phyloP scores from a whole-genome alignment of 768 basidiomycete genomes.

The Mycena galericulata region DNA sequence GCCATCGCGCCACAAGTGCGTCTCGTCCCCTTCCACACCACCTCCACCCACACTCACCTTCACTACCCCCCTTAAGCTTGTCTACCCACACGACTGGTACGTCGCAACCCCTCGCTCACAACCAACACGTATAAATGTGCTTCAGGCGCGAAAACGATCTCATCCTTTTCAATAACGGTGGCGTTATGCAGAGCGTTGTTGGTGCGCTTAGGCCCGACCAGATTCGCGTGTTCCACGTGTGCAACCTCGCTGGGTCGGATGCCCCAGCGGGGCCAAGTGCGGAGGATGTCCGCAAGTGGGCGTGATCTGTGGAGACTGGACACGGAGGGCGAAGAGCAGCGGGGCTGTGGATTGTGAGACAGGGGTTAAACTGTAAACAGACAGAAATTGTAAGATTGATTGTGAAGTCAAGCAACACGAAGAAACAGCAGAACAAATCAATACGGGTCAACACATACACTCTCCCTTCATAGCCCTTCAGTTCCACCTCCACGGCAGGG shows the following conservation, averaged over 20 bases:
- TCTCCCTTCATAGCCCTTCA: no score
- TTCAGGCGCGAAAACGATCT: constrained; percentile 69
- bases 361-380: constrained; percentile 1
- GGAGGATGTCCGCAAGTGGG: constrained; percentile 76
- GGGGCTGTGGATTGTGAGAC: constrained; percentile 1
- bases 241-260: constrained; percentile 86
- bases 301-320: constrained; percentile 43
- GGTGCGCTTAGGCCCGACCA: constrained; percentile 77
- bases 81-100: constrained; percentile 92
- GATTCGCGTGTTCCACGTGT: constrained; percentile 85
- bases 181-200: constrained; percentile 83
- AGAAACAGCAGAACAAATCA: constrained; percentile 5
- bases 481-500: not conserved
- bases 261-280: constrained; percentile 74
- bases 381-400: constrained; percentile 6
- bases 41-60: not conserved
- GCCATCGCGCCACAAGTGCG: constrained; percentile 84
- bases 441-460: not conserved
- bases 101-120: no score
- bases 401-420: constrained; percentile 7
- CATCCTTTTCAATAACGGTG: constrained; percentile 89
- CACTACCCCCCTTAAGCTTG: constrained; percentile 56
- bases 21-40: constrained; percentile 10
- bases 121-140: not conserved
- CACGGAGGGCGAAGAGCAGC: not conserved